Evolutionary conservation across 106 monocot genomes (phyloP), one percentile per base, ranked within the genome.

Genomic region (Ottelia alismoides): DNA sequence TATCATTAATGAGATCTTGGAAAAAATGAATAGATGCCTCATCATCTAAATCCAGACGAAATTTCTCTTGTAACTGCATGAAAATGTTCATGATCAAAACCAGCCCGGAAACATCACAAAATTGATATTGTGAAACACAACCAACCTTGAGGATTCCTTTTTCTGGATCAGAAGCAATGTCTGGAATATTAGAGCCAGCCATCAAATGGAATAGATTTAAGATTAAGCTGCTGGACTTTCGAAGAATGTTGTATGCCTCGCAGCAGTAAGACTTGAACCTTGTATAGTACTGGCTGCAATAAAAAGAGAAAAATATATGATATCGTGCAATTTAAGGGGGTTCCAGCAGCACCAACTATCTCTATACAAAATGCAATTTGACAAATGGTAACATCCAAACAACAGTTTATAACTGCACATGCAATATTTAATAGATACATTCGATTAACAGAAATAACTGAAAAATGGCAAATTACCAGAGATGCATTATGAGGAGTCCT

Each of bases 261-360:
- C 94, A 96, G 58, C 94, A 96, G 51, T 96, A 96, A 47, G 94
- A 96, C 67, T 96, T 96, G 73, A 96, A 96, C 54, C 94, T 78
- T 2, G 94, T 89, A 49, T 96, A 96, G 44, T 96, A 96, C 69
- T 84, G 88, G 48, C 94, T 88, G 88, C 59, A 76, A 11, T 28
- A 24, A 22, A 30, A 24, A 22, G 12, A 35, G 12, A 56, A 16
- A 22, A 16, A 52, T 16, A n/a, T n/a, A n/a, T n/a, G n/a, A n/a
- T n/a, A n/a, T n/a, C n/a, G n/a, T n/a, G n/a, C n/a, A n/a, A n/a
- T n/a, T n/a, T n/a, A n/a, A n/a, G n/a, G n/a, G n/a, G n/a, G n/a
- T n/a, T n/a, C n/a, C n/a, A n/a, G n/a, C n/a, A n/a, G n/a, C n/a
- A n/a, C n/a, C n/a, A n/a, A n/a, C n/a, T n/a, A n/a, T n/a, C n/a